Base-by-base conservation (phyloP, 129 eudicot genomes). In the Helichrysum umbraculigerum region DNA sequence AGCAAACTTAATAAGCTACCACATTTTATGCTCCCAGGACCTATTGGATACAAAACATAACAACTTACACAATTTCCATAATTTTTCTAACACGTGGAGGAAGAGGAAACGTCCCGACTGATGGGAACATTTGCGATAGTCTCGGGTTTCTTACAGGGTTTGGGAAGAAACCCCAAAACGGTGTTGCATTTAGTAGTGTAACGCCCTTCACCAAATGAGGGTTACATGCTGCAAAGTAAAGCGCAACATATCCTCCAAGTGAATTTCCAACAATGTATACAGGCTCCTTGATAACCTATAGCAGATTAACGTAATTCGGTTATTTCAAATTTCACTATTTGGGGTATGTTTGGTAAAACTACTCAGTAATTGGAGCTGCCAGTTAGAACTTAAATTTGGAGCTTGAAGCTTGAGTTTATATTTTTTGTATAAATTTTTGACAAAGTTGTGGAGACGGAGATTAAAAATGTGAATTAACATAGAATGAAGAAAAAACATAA, bases 81-180 rank as follows among this genome's bases (percentile, higher is more conserved):
- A 91, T 64, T 66, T 87, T 94, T 71, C 79, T 91, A 57, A 94
- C 85, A 66, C 71, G 74, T 35, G 93, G 71, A 83, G 98, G 90
- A 47, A 94, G 88, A 69, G 98, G 98, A 82, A 94, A 94, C 61
- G 89, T 87, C 58, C 98, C 98, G 1, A 92, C 83, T 85, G 97
- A 91, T 32, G 98, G 96, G 72, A 94, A 87, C 52, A 94, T 73
- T 85, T 82, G 83, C n/a, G 98, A 86, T 12, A 94, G 79, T 35
- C 68, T 79, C 16, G 98, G 98, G 72, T 90, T 86, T 85, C 87
- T 87, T 62, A 41, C 68, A 52, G 97, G 93, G 77, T 94, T 94
- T 56, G 98, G 98, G 41, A 94, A 90, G 86, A 94, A 86, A 72
- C 96, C 98, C 98, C 98, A 94, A 78, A 94, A 90, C 29, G 98